Evolutionary conservation across 306 rosid genomes (phyloP).

Genomic region (Mucuna pruriens): DNA sequence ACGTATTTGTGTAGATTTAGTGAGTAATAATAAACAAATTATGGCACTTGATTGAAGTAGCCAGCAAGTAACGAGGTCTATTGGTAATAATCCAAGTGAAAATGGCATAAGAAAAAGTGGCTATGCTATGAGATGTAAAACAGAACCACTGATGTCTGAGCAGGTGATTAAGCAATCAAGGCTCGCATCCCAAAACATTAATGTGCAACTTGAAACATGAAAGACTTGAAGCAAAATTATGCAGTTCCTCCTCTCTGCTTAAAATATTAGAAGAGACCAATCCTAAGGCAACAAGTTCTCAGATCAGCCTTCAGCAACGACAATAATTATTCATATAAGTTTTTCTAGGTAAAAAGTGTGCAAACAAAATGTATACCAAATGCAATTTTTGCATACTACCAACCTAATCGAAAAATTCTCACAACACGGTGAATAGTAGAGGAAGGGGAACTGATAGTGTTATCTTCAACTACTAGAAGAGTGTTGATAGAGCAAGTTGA

Average conservation of each 20-base stretch:
- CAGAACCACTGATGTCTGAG: neutral
- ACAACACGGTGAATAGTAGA: neutral
- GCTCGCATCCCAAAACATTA: neutral
- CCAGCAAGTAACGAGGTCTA: neutral
- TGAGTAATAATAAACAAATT: conserved; percentile 6
- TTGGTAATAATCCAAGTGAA: neutral
- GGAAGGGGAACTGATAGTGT: neutral
- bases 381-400: neutral
- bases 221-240: conserved; percentile 9
- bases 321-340: neutral
- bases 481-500: conserved; percentile 4
- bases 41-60: conserved; percentile 27
- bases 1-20: no score
- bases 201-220: neutral
- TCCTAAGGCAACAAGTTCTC: neutral
- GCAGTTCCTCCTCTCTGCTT: neutral
- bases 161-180: neutral
- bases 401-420: neutral
- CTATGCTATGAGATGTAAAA: neutral
- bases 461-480: conserved; percentile 14
- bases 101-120: neutral
- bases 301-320: neutral
- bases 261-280: neutral
- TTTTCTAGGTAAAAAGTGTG: neutral
- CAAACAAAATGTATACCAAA: neutral